These are phyloP conservation scores for Starmera pachycereana DNA, from an alignment of 805 yeast genomes.

Conservation along the genomic window DNA sequence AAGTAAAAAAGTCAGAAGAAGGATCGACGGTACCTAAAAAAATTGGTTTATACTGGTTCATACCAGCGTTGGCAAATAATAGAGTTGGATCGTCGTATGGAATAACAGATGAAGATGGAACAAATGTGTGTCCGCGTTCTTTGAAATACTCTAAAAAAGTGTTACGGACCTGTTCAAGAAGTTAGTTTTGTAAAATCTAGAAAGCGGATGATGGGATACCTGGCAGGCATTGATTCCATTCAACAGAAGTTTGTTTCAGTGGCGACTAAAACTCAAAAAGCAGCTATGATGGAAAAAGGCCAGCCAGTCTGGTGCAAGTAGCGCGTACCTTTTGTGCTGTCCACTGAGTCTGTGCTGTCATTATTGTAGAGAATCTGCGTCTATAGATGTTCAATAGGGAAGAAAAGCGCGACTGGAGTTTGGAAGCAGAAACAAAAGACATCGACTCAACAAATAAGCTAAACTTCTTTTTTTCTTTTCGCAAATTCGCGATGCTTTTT, in stretches of 20 bases:
- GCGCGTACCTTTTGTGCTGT: slow-evolving; percentile 18
- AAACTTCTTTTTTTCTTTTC: too few relatives aligned
- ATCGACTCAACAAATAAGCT: slow-evolving; percentile 2
- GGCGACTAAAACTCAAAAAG: neutral
- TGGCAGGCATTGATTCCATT: too few relatives aligned
- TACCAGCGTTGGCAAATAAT: slow-evolving; percentile 96
- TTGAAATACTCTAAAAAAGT: slow-evolving; percentile 81
- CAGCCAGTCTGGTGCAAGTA: neutral
- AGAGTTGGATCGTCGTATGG: slow-evolving; percentile 98
- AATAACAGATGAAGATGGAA: slow-evolving; percentile 88
- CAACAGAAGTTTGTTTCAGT: neutral
- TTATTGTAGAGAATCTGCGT: slow-evolving; percentile 3
- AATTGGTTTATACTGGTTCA: slow-evolving; percentile 98
- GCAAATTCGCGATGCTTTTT: too few relatives aligned
- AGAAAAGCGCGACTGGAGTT: too few relatives aligned
- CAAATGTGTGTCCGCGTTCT: slow-evolving; percentile 60
- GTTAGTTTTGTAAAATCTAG: neutral
- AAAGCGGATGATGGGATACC: neutral
- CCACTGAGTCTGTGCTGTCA: slow-evolving; percentile 22
- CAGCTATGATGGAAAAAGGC: neutral
- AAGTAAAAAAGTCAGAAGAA: slow-evolving; percentile 68
- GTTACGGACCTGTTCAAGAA: slow-evolving; percentile 44
- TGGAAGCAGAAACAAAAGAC: slow-evolving; percentile 1
- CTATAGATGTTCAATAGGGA: too few relatives aligned
- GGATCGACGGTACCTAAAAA: slow-evolving; percentile 98